Evolutionary conservation across 306 rosid species (phyloP).

Genomic region (Hippophae gyantsensis): DNA sequence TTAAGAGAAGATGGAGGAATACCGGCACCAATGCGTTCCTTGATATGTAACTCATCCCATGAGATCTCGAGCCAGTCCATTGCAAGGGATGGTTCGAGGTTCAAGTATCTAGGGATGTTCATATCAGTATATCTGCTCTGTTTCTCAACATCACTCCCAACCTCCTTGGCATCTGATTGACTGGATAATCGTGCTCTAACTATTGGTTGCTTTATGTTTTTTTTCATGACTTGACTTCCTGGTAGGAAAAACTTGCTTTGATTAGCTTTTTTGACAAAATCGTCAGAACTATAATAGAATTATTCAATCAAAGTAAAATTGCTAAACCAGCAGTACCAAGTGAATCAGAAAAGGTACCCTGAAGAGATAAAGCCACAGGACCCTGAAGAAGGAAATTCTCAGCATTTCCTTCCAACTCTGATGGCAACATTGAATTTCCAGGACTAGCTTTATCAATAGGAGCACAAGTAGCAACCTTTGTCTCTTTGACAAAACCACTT

Average conservation of each 20-base stretch:
- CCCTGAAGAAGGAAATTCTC: conserved; percentile 32
- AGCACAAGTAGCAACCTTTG: conserved; percentile 20
- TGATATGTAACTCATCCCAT: conserved; percentile 81
- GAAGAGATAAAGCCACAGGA: conserved; percentile 32
- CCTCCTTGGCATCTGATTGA: conserved; percentile 34
- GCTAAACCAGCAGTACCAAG: conserved; percentile 24
- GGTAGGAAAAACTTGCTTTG: conserved; percentile 24
- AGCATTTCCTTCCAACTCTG: conserved; percentile 33
- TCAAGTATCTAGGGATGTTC: conserved; percentile 52
- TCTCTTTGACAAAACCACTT: conserved; percentile 23
- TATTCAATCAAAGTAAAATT: conserved; percentile 10
- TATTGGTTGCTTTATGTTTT: conserved; percentile 28
- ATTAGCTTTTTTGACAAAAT: conserved; percentile 26
- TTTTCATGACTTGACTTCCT: conserved; percentile 33
- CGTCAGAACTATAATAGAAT: too few species aligned
- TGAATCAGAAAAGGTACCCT: conserved; percentile 34
- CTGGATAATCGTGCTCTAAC: conserved; percentile 24
- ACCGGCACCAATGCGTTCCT: conserved; percentile 97
- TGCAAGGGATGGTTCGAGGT: conserved; percentile 90
- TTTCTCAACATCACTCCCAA: conserved; percentile 32
- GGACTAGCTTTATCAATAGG: conserved; percentile 38
- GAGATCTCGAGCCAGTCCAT: conserved; percentile 99
- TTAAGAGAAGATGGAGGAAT: conserved; percentile 17
- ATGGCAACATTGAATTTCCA: conserved; percentile 26
- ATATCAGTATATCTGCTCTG: conserved; percentile 28